phyloP scores from a whole-genome alignment of 179 eudicot species.

The Gypsophila paniculata region DNA sequence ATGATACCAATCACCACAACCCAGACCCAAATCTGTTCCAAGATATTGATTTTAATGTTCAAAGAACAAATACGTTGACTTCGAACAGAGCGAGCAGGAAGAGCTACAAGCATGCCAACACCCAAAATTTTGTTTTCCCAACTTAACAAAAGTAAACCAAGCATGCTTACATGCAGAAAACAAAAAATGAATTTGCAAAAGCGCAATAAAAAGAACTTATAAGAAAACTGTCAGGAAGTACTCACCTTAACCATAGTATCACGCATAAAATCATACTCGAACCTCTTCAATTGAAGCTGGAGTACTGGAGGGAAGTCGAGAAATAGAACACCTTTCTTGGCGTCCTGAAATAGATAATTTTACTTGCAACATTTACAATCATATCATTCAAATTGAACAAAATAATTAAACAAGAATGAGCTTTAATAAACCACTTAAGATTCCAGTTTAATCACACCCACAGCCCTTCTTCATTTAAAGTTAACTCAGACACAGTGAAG shows the following conservation, averaged over 20 bases:
- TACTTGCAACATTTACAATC: slow-evolving; percentile 13
- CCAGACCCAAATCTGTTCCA: not conserved
- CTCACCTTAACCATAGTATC: slow-evolving; percentile 76
- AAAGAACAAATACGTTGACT: not conserved
- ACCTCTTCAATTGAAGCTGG: slow-evolving; percentile 71
- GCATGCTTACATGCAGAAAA: not conserved
- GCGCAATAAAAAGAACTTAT: not conserved
- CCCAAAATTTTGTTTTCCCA: not conserved
- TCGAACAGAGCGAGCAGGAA: not conserved
- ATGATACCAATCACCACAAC: not conserved
- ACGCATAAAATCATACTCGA: slow-evolving; percentile 69
- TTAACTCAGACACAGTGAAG: not conserved
- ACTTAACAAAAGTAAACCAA: not conserved
- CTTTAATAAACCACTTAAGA: too few relatives aligned
- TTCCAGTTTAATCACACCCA: not conserved
- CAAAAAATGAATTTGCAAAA: not conserved
- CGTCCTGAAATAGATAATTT: slow-evolving; percentile 42
- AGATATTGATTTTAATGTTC: not conserved
- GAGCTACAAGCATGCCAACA: not conserved
- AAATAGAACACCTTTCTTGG: slow-evolving; percentile 68
- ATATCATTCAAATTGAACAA: not conserved
- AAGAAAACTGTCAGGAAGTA: slow-evolving; percentile 1
- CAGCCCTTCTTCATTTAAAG: not conserved
- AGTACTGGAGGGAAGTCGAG: slow-evolving; percentile 77
- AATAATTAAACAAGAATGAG: not conserved